Base-by-base conservation (phyloP, 23 red algal genomes). In the Agarophyton chilense region DNA sequence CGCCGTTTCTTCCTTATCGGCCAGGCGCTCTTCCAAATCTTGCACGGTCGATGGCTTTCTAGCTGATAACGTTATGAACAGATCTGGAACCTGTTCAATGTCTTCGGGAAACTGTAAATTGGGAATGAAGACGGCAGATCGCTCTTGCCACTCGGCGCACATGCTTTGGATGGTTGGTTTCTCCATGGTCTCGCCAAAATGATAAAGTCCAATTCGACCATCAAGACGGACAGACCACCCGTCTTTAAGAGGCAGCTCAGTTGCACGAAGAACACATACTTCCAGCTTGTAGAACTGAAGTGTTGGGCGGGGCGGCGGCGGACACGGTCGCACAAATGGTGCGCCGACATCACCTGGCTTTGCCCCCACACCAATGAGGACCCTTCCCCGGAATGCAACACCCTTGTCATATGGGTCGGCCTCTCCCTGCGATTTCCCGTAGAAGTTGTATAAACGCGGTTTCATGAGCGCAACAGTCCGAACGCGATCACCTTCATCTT, bases 401-500 rank as follows among this genome's bases (percentile, higher is more conserved):
- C 79, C 83, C 77, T 98, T 98, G 66, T 93, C 89, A 52, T 86
- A 87, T 40, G 80, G 74, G 51, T 98, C 91, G 11, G 72, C 84
- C n/a, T 58, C 57, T 50, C 90, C 90, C 7, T 94, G 51, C 13
- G 81, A 75, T 26, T 81, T 82, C 21, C 95, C 95, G 63, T 98
- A 98, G 64, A 98, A 94, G 83, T 98, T 98, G 81, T 98, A 98
- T 35, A 79, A 98, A 29, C 90, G 78, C 33, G 95, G 95, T 32
- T 93, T 84, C 61, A 98, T 74, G 83, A 94, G 73, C 51, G 91
- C 91, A 26, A 87, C 89, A 46, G 64, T 29, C 8, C 68, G 36
- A 26, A 94, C 78, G 57, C 93, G 86, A 55, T 95, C 93, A 33
- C 93, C 93, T 24, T 83, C 63, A 46, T 79, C 76, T 77, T 95